Base-by-base conservation (phyloP, 108 stramenopile species). In the Craspedostauros australis region DNA sequence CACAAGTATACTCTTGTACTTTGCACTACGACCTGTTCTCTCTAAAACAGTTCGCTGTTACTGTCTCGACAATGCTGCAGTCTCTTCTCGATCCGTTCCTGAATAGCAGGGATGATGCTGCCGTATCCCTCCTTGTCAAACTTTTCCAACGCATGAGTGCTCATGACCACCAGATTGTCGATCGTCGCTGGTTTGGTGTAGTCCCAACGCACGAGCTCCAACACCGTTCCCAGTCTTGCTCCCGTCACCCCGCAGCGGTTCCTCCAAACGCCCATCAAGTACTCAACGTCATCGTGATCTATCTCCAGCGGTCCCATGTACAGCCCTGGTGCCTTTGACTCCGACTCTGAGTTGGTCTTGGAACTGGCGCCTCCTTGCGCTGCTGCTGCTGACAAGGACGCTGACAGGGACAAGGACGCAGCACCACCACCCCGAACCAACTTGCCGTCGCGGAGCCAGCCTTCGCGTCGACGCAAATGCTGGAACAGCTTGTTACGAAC, bases 211-310 rank as follows among this genome's bases (percentile, higher is more conserved):
- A 67, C 73, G 46, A 93, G 54, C 41, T 80, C 81, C 52, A 93
- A 45, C 5, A 68, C 58, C 5, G 79, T 77, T 12, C 91, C 91
- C 11, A 93, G 48, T 39, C 83, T 68, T 14, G 80, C 81, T 14
- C 81, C 86, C 3, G 83, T 83, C 3, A 89, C 54, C 0, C 70
- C 80, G 54, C 91, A 93, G 30, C 78, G 66, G 66, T 89, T 89
- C 21, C 82, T 66, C 91, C 91, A 93, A 20, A 93, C 41, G 61
- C 86, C 86, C 68, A 83, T 62, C n/a, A 93, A 45, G 60, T 88
- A 89, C 62, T 89, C 87, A 16, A 93, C 70, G 47, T 93, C 91
- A 47, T 93, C 91, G 9, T 52, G 51, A 71, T 88, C 91, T 26
- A 93, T 79, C 65, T 87, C 65, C 28, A 84, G 42, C 1, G 75